A percentile compares a stretch with the other conserved stretches of the same genome.
Conservation (phyloP, 2,329 filamentous ascomycete genomes). For the Aulographum hederae region DNA sequence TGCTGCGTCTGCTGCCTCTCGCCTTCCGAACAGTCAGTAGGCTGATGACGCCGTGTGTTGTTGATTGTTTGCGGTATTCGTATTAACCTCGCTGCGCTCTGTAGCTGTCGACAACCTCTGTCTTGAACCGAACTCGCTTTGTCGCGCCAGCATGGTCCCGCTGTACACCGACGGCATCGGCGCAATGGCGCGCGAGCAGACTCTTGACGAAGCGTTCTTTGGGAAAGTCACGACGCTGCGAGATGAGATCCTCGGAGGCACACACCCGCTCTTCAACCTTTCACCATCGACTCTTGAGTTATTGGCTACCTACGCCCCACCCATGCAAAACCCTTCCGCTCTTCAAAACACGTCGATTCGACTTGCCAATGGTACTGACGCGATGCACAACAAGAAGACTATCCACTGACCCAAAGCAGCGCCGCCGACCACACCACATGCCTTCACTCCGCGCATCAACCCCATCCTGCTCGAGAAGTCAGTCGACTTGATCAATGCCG, state of each 20-base stretch:
- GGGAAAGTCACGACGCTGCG: slow-evolving; percentile 65
- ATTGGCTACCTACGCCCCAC: slow-evolving; percentile 19
- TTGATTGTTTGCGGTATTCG: no score
- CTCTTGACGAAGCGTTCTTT: slow-evolving; percentile 30
- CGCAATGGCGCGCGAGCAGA: not conserved
- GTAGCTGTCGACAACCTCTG: no score
- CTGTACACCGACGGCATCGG: no score
- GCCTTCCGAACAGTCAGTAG: no score
- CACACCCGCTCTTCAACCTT: slow-evolving; percentile 44
- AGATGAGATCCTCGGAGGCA: slow-evolving; percentile 64
- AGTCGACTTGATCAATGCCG: slow-evolving; percentile 64
- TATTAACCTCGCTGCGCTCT: no score
- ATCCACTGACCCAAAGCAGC: slow-evolving; percentile 6
- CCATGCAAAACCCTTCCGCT: slow-evolving; percentile 7
- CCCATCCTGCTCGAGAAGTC: slow-evolving; percentile 76
- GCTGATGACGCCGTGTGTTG: no score
- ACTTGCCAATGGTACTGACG: slow-evolving; percentile 1
- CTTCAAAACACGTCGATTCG: not conserved
- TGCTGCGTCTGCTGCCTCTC: no score
- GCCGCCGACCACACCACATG: slow-evolving; percentile 9
- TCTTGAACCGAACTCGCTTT: no score
- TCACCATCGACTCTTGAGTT: slow-evolving; percentile 27
- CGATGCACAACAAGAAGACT: not conserved
- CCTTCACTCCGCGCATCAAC: slow-evolving; percentile 45
- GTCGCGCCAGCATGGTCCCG: no score